Percentiles rank a stretch among this genome's conserved stretches.
Evolutionary conservation across 495 filamentous ascomycete genomes (phyloP).

Genomic region (Rhizodiscina lignyota): DNA sequence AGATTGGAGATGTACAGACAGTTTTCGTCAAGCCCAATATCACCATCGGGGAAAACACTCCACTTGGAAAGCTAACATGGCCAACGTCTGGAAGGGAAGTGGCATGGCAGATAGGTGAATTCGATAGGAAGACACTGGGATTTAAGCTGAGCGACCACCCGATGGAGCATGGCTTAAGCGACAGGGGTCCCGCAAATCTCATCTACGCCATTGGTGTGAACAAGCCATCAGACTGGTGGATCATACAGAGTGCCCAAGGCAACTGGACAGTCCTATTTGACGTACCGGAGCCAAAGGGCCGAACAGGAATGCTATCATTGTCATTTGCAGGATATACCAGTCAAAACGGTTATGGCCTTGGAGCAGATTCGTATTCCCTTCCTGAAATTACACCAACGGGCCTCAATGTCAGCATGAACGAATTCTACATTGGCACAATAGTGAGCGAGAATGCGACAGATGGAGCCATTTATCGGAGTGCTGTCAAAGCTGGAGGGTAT

Average conservation of each 20-base stretch:
- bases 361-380: no score
- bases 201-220: conserved; percentile 18
- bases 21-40: no score
- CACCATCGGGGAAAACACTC: conserved; percentile 9
- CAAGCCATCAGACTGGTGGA: conserved; percentile 20
- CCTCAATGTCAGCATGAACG: no score
- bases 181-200: conserved; percentile 18
- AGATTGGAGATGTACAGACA: conserved; percentile 19
- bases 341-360: no score
- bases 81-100: conserved; percentile 9
- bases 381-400: no score
- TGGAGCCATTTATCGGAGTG: no score
- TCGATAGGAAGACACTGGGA: conserved; percentile 22
- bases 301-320: no score
- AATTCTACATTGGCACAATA: no score
- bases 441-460: no score
- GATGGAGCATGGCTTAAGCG: conserved; percentile 19
- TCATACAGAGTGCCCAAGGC: conserved; percentile 21
- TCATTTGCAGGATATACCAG: no score
- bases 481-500: no score
- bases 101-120: conserved; percentile 24
- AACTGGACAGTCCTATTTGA: conserved; percentile 20
- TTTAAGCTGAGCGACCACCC: conserved; percentile 20
- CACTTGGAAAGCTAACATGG: conserved; percentile 17
- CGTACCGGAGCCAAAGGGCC: no score